Conservation (phyloP, 1,284 basidiomycete genomes). For the Heterobasidion irregulare region DNA sequence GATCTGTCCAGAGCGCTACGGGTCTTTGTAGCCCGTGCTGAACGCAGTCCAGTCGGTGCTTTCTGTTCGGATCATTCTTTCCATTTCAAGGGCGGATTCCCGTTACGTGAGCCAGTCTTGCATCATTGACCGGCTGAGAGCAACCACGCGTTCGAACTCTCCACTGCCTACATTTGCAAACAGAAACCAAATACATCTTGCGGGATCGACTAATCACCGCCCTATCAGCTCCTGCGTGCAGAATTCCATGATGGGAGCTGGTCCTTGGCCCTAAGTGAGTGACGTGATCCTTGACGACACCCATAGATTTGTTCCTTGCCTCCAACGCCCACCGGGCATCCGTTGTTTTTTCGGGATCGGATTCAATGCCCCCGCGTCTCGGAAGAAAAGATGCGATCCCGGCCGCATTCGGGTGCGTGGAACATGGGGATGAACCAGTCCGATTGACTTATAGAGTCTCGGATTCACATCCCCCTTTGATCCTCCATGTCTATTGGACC, state of each 20-base stretch:
- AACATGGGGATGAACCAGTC: too few relatives aligned
- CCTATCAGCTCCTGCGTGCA: background rate
- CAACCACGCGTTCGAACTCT: background rate
- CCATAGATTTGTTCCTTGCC: background rate
- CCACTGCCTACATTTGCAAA: background rate
- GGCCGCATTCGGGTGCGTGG: too few relatives aligned
- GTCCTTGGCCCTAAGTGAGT: background rate
- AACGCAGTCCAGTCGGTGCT: background rate
- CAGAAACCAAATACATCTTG: background rate
- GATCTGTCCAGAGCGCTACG: background rate
- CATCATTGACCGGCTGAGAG: background rate
- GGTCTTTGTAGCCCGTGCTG: background rate
- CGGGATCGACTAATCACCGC: constrained; percentile 1
- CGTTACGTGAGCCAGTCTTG: background rate
- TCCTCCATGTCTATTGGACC: too few relatives aligned
- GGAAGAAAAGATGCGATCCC: background rate
- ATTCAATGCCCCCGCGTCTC: background rate
- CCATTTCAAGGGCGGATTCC: background rate
- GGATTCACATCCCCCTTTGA: too few relatives aligned
- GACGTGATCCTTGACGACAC: background rate
- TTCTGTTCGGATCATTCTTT: background rate
- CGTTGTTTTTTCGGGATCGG: background rate
- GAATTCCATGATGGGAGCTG: background rate
- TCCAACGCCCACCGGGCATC: background rate
- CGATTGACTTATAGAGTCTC: too few relatives aligned